phyloP scores from a whole-genome alignment of 176 grass and related monocot genomes.

The Cymbopogon citratus region DNA sequence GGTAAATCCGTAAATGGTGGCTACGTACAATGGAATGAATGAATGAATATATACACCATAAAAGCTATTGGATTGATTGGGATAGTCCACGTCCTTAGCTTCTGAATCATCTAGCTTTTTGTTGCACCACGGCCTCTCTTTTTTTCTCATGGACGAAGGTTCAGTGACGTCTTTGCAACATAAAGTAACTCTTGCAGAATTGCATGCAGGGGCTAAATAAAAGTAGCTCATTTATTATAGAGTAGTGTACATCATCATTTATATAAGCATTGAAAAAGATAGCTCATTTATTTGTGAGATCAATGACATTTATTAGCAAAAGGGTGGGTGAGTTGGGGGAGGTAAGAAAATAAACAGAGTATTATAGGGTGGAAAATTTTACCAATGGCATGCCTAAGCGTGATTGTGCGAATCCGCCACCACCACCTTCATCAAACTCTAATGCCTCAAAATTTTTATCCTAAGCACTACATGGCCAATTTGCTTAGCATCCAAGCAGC shows the following conservation, averaged over 20 bases:
- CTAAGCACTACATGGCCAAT: too few relatives aligned
- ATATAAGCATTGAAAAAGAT: not conserved
- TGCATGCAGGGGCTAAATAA: not conserved
- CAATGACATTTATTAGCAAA: not conserved
- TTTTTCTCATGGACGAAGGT: not conserved
- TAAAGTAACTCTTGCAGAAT: not conserved
- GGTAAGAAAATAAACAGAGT: not conserved
- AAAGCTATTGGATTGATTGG: not conserved
- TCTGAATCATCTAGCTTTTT: not conserved
- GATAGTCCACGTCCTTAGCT: not conserved
- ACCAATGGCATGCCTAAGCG: too few relatives aligned
- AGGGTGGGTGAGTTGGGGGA: not conserved
- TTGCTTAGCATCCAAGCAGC: too few relatives aligned
- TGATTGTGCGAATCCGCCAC: too few relatives aligned
- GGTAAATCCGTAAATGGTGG: not conserved
- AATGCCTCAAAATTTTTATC: too few relatives aligned
- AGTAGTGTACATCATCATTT: too few relatives aligned
- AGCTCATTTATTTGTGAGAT: not conserved
- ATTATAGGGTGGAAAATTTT: not conserved
- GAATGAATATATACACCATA: not conserved
- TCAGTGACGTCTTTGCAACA: not conserved
- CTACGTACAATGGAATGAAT: not conserved
- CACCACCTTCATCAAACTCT: too few relatives aligned
- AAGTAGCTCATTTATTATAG: not conserved
- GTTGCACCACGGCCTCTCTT: not conserved